Evolutionary conservation across 208 protist genomes (phyloP), one percentile per base, ranked within the genome.

Genomic region (Wallacemonas collosoma): DNA sequence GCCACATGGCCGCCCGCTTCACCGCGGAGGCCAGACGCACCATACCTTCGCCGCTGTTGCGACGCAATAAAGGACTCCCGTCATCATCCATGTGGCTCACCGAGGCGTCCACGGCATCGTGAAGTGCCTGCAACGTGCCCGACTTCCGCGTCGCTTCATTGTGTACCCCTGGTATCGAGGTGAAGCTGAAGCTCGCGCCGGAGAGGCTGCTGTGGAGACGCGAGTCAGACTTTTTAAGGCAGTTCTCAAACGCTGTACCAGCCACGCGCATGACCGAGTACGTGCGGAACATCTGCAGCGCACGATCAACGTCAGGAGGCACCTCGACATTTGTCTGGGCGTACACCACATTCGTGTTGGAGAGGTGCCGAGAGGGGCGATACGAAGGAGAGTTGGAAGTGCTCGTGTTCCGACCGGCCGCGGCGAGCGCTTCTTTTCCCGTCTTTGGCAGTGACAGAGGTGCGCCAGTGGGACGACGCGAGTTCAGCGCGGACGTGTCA

Each of bases 1-100:
- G 75, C 89, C 92, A 96, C 88, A 94, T 94, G 55, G 80, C 78
- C 53, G 82, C 89, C 1, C 89, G 80, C 80, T 96, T 96, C 68
- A 96, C 68, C 15, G 76, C 68, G 38, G 77, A 55, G 4, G 88
- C 88, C 58, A 87, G 35, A 12, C 66, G 68, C 48, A 93, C 76
- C 73, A 90, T 88, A 67, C 61, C 80, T 15, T 77, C 76, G 9
- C 66, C 66, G 9, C 76, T 62, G 12, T 44, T 65, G 15, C 51
- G 40, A 2, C 40, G 47, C 60, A 36, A 47, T 2, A 2, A 14
- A 47, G 26, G 50, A 4, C 54, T 9, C 35, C 58, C 41, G 35
- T 45, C 55, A 17, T 15, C 44, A 35, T 50, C 47, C 48, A 57
- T 43, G 72, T 63, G 54, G 50, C 65, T 65, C 2, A 55, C 38